phyloP scores from a whole-genome alignment of 306 rosid genomes.

The Vigna mungo region DNA sequence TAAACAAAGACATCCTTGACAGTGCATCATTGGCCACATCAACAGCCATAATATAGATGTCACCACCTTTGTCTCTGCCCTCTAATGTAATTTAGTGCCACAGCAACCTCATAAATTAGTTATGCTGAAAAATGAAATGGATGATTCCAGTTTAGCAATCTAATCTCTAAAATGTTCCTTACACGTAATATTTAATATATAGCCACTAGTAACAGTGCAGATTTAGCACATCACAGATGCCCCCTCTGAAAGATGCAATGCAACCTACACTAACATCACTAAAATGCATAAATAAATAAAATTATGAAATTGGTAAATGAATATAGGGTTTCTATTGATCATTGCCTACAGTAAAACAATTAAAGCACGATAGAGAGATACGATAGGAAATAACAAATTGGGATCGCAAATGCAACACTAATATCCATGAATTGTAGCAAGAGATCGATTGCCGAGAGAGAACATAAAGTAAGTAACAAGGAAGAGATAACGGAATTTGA shows the following conservation, averaged over 20 bases:
- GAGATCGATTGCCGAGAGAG: conserved; percentile 2
- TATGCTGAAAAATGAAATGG: background rate
- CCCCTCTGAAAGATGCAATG: conserved; percentile 18
- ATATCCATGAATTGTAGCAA: conserved; percentile 2
- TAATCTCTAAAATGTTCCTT: conserved; percentile 33
- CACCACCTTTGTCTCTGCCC: conserved; percentile 21
- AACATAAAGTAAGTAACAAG: background rate
- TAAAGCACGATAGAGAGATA: conserved; percentile 14
- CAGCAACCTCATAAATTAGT: background rate
- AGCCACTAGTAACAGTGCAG: conserved; percentile 13
- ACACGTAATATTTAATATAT: background rate
- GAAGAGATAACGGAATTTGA: background rate
- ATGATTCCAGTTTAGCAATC: conserved; percentile 17
- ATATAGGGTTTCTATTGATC: background rate
- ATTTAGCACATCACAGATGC: background rate
- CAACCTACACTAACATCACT: conserved; percentile 1
- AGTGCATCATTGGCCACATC: background rate
- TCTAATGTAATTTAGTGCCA: background rate
- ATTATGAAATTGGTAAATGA: background rate
- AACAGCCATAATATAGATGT: background rate
- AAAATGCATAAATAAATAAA: background rate
- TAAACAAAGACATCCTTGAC: conserved; percentile 13
- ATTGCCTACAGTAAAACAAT: background rate
- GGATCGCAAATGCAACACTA: conserved; percentile 28
- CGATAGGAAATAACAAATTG: background rate